Conservation (phyloP, 139 green algal species). For the Tetraselmis chui region DNA sequence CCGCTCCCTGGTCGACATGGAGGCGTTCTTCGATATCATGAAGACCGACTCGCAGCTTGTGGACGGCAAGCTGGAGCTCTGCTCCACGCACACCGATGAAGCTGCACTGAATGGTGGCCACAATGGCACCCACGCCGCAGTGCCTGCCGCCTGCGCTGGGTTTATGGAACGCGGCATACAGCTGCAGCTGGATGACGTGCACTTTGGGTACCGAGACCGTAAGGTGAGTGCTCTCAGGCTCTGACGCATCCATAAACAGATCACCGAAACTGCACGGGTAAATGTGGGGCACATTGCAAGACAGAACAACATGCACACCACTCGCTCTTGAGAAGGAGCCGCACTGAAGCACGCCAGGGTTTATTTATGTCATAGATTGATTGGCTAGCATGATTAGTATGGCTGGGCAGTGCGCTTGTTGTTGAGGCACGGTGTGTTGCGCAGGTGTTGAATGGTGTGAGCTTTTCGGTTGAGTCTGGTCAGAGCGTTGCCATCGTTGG, state of each 20-base stretch:
- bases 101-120: not conserved
- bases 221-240: not conserved
- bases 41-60: conserved; percentile 41
- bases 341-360: too few species aligned
- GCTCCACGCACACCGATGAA: not conserved
- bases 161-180: conserved; percentile 13
- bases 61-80: conserved; percentile 45
- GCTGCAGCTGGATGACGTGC: conserved; percentile 56
- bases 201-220: conserved; percentile 58
- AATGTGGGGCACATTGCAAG: too few species aligned
- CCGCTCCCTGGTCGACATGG: conserved; percentile 88
- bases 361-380: too few species aligned
- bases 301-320: too few species aligned
- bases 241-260: too few species aligned
- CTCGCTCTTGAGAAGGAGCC: too few species aligned
- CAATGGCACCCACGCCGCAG: not conserved
- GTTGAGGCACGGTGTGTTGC: too few species aligned
- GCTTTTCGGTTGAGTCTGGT: conserved; percentile 33
- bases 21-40: conserved; percentile 86
- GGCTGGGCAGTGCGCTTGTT: too few species aligned
- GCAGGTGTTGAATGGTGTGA: conserved; percentile 46
- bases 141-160: not conserved
- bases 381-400: too few species aligned
- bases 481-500: conserved; percentile 39
- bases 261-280: too few species aligned